These are phyloP conservation scores for Acorus gramineus DNA, from an alignment of 106 monocot genomes.

Conservation along the genomic window DNA sequence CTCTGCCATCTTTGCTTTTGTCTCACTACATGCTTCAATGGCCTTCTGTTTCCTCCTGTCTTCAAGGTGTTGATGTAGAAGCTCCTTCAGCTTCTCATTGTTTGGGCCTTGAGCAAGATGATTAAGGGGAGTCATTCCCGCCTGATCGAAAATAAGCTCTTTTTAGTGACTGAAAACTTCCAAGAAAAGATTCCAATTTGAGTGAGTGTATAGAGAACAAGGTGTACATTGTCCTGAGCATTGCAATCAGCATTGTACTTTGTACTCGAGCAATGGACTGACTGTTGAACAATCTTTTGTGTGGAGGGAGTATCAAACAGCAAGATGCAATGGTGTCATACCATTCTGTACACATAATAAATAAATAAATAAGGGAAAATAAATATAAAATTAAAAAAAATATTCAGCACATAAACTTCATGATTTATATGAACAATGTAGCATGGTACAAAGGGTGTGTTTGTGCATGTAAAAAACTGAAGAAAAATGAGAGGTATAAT, in stretches of 20 bases:
- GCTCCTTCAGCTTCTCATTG: slow-evolving; percentile 39
- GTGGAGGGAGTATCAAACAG: slow-evolving; percentile 75
- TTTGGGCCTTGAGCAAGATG: slow-evolving; percentile 36
- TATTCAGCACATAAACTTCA: not conserved
- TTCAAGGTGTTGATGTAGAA: slow-evolving; percentile 50
- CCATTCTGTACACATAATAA: slow-evolving; percentile 62
- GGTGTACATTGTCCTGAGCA: slow-evolving; percentile 58
- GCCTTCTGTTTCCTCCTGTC: slow-evolving; percentile 60
- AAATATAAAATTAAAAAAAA: not conserved
- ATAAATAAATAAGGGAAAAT: not conserved
- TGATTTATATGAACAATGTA: too few relatives aligned
- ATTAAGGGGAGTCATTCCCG: slow-evolving; percentile 64
- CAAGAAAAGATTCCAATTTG: too few relatives aligned
- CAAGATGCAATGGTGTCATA: slow-evolving; percentile 88
- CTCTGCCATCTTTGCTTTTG: slow-evolving; percentile 54
- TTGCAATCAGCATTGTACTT: slow-evolving; percentile 50
- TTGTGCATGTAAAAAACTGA: too few relatives aligned
- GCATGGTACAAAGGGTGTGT: too few relatives aligned
- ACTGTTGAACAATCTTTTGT: slow-evolving; percentile 49
- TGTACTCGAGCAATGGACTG: slow-evolving; percentile 46
- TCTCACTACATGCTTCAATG: slow-evolving; percentile 40
- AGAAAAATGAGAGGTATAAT: too few relatives aligned
- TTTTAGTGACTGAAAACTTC: too few relatives aligned
- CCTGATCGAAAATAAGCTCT: slow-evolving; percentile 17
- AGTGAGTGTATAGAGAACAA: not conserved